Evolutionary conservation across 176 grass and related monocot species (phyloP).

Genomic region (Neostapfia colusana): DNA sequence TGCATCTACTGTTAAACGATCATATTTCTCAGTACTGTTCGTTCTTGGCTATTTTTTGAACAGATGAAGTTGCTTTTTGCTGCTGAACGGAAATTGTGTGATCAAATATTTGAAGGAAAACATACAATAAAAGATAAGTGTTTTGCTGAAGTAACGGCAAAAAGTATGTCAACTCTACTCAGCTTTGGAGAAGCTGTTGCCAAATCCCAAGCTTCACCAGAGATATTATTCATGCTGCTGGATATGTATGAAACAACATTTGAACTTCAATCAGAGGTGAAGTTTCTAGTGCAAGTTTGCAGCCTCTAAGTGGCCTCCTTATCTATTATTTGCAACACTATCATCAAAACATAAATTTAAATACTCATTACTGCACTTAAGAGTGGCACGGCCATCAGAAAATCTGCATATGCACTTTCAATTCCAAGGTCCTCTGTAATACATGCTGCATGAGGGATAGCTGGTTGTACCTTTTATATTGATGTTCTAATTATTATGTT

Average conservation of each 20-base stretch:
- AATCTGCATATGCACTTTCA: not conserved
- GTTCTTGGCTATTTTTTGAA: constrained; percentile 22
- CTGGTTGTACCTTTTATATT: constrained; percentile 4
- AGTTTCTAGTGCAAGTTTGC: constrained; percentile 5
- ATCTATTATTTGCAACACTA: not conserved
- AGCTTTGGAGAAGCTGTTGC: constrained; percentile 63
- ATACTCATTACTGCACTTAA: not conserved
- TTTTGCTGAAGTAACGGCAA: constrained; percentile 59
- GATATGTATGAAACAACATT: constrained; percentile 61
- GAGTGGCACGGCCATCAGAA: not conserved
- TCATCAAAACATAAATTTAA: not conserved
- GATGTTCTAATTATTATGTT: not conserved
- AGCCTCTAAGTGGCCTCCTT: not conserved
- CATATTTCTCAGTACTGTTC: not conserved
- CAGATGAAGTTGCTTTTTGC: constrained; percentile 75
- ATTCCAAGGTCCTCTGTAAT: not conserved
- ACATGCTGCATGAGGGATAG: not conserved
- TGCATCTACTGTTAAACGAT: not conserved
- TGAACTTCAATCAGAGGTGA: constrained; percentile 65
- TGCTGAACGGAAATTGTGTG: constrained; percentile 57
- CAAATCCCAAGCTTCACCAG: constrained; percentile 53
- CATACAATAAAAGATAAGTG: constrained; percentile 47
- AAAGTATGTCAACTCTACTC: constrained; percentile 52
- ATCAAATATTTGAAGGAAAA: constrained; percentile 57
- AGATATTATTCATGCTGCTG: constrained; percentile 58